These are phyloP conservation scores for Misopates orontium DNA, from an alignment of 257 asterid genomes.

Conservation along the genomic window DNA sequence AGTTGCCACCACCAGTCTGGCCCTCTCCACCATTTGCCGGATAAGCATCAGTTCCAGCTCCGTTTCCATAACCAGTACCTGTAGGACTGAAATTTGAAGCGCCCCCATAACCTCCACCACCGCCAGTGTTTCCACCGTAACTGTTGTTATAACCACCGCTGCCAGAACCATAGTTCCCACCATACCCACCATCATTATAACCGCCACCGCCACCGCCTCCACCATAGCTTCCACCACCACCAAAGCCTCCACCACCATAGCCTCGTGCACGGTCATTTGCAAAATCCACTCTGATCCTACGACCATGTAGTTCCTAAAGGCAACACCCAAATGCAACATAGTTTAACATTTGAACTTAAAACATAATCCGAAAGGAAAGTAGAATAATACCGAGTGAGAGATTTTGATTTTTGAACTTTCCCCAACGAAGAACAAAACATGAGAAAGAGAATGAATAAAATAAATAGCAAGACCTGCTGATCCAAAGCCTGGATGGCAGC, in stretches of 20 bases:
- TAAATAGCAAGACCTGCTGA: constrained; percentile 51
- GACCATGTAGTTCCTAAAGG: constrained; percentile 78
- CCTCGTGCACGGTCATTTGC: constrained; percentile 72
- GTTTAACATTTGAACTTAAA: constrained; percentile 6
- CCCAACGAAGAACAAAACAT: constrained; percentile 1
- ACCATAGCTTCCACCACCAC: constrained; percentile 5
- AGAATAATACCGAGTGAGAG: background rate
- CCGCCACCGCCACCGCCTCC: constrained; percentile 15
- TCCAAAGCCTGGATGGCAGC: constrained; percentile 92
- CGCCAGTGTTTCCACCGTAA: background rate
- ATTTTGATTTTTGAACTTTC: background rate
- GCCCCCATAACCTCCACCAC: constrained; percentile 14
- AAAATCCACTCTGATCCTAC: constrained; percentile 59
- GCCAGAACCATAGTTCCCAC: constrained; percentile 16
- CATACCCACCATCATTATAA: background rate
- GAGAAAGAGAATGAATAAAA: background rate
- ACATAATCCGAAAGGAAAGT: constrained; percentile 23
- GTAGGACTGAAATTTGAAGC: constrained; percentile 8
- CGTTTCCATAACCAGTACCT: constrained; percentile 11
- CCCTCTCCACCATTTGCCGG: constrained; percentile 25
- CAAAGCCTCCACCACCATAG: constrained; percentile 47
- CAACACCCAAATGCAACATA: constrained; percentile 11
- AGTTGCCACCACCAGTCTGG: background rate
- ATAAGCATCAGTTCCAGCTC: constrained; percentile 20
- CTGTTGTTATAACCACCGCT: constrained; percentile 22